These are phyloP conservation scores for Penicillium coprophilum DNA, from an alignment of 495 filamentous ascomycete species.

Conservation along the genomic window DNA sequence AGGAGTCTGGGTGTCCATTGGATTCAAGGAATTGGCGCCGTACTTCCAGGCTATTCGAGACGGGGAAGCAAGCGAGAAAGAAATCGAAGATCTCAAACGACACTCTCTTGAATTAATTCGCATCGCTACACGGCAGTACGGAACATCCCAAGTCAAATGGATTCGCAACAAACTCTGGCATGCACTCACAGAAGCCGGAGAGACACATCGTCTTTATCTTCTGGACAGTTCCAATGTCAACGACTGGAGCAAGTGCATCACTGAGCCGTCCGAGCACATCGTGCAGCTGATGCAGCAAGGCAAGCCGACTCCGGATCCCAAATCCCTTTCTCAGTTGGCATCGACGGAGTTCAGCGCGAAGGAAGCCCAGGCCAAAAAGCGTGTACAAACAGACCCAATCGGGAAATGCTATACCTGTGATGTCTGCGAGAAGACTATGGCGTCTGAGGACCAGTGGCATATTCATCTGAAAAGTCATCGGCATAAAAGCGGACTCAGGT, in stretches of 20 bases:
- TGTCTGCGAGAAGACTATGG: conserved; percentile 64
- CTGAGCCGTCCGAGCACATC: conserved; percentile 60
- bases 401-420: conserved; percentile 60
- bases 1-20: conserved; percentile 95
- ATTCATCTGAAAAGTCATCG: conserved; percentile 66
- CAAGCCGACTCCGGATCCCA: conserved; percentile 57
- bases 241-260: conserved; percentile 58
- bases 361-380: conserved; percentile 40
- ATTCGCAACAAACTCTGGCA: conserved; percentile 77
- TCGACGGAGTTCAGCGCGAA: conserved; percentile 55
- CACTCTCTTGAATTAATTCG: conserved; percentile 61
- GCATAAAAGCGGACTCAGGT: conserved; percentile 53
- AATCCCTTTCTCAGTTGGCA: conserved; percentile 59
- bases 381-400: conserved; percentile 38
- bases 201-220: conserved; percentile 61
- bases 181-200: conserved; percentile 54
- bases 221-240: conserved; percentile 68
- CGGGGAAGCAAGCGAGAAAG: conserved; percentile 30
- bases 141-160: conserved; percentile 79
- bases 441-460: conserved; percentile 72
- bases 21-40: conserved; percentile 82
- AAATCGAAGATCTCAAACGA: conserved; percentile 43
- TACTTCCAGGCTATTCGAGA: conserved; percentile 58
- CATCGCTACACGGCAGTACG: conserved; percentile 81
- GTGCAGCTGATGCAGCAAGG: conserved; percentile 58